Conservation (phyloP, 1,139 yeast species). For the Hyphopichia fennica region DNA sequence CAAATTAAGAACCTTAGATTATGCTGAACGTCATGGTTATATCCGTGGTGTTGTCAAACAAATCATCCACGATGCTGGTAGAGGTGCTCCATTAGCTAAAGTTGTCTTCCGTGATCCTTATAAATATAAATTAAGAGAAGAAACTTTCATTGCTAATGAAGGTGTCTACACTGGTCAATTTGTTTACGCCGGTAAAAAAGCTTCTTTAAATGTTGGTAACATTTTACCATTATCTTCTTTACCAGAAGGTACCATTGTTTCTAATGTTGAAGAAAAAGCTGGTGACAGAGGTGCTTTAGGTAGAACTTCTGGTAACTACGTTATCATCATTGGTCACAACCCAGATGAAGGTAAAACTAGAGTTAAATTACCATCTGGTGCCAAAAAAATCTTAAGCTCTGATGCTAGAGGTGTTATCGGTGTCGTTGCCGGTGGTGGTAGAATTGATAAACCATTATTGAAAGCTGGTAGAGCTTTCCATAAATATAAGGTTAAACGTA, state of each 20-base stretch:
- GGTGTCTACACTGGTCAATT: conserved; percentile 99
- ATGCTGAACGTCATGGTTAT: conserved; percentile 99
- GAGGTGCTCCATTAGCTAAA: conserved; percentile 99
- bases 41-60: conserved; percentile 98
- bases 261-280: conserved; percentile 98
- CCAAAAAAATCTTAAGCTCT: conserved; percentile 93
- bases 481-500: conserved; percentile 98
- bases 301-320: conserved; percentile 99
- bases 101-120: conserved; percentile 99
- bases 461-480: conserved; percentile 99
- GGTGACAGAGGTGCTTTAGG: conserved; percentile 99
- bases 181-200: conserved; percentile 98
- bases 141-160: conserved; percentile 98
- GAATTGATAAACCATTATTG: conserved; percentile 98
- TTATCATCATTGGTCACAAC: conserved; percentile 98
- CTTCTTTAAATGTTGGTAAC: conserved; percentile 96
- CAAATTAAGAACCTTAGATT: conserved; percentile 98
- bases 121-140: conserved; percentile 97
- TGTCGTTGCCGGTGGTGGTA: conserved; percentile 99
- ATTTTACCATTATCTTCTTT: conserved; percentile 94
- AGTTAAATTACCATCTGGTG: conserved; percentile 98
- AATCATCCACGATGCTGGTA: conserved; percentile 98
- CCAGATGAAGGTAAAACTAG: conserved; percentile 98
- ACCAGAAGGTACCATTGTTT: conserved; percentile 99
- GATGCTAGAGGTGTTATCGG: conserved; percentile 99